These are phyloP conservation scores for Alternaria incomplexa DNA, from an alignment of 2,329 filamentous ascomycete species.

Conservation along the genomic window DNA sequence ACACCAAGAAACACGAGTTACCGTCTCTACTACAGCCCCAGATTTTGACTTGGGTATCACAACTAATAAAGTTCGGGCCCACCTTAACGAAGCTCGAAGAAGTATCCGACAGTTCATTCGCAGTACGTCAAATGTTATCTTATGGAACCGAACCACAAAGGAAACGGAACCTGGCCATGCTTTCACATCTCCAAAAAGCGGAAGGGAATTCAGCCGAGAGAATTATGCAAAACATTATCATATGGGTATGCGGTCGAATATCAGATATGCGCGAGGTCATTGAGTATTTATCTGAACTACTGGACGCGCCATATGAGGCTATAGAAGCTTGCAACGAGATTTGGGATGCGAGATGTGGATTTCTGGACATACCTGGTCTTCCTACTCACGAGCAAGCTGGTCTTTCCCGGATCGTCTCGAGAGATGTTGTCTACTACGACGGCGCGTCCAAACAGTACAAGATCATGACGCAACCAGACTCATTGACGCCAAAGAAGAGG, in stretches of 20 bases:
- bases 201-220: constrained; percentile 18
- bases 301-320: constrained; percentile 16
- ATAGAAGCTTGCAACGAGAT: constrained; percentile 29
- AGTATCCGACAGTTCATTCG: background rate
- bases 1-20: constrained; percentile 9
- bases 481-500: background rate
- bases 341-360: constrained; percentile 25
- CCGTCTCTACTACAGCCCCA: constrained; percentile 6
- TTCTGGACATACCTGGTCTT: constrained; percentile 20
- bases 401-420: background rate
- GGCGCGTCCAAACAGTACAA: background rate
- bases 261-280: constrained; percentile 21
- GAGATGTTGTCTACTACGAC: background rate
- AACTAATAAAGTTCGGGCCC: constrained; percentile 1
- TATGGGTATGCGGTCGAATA: constrained; percentile 9
- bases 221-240: constrained; percentile 28
- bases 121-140: constrained; percentile 24
- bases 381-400: background rate
- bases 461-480: background rate
- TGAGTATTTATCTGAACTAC: constrained; percentile 17
- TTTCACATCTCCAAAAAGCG: constrained; percentile 18
- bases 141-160: constrained; percentile 14
- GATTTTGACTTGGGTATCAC: constrained; percentile 2
- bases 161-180: constrained; percentile 18
- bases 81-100: constrained; percentile 30